Percentiles rank a stretch among this genome's conserved stretches.
Evolutionary conservation across 2,329 filamentous ascomycete genomes (phyloP).

Genomic region (Hortaea sp.): DNA sequence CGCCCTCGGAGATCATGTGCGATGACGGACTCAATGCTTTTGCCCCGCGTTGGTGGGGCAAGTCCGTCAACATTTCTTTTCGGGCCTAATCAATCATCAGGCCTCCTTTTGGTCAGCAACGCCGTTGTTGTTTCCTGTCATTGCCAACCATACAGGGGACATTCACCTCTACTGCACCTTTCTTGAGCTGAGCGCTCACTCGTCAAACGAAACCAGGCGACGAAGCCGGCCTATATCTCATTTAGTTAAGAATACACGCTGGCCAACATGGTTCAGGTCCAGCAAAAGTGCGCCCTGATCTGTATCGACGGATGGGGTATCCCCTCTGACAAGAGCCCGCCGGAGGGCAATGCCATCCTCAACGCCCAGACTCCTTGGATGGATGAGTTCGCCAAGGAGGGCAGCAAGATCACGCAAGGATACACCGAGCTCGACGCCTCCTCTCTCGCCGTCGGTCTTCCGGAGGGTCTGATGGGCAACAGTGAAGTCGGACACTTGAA

Average conservation of each 20-base stretch:
- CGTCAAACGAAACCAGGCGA: not conserved
- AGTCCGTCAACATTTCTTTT: slow-evolving; percentile 1
- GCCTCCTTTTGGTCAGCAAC: not conserved
- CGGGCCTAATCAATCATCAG: not conserved
- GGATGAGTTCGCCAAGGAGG: slow-evolving; percentile 64
- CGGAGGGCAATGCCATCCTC: slow-evolving; percentile 89
- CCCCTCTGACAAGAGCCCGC: slow-evolving; percentile 66
- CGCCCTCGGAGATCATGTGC: too few relatives aligned
- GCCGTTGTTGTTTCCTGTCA: not conserved
- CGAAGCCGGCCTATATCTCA: not conserved
- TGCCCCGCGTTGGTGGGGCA: not conserved
- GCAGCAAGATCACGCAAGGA: slow-evolving; percentile 66
- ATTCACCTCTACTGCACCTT: not conserved
- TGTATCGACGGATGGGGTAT: slow-evolving; percentile 99
- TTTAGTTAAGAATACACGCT: not conserved
- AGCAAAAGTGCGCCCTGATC: slow-evolving; percentile 66
- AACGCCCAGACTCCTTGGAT: slow-evolving; percentile 88
- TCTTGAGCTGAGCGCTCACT: not conserved
- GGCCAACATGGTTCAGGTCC: slow-evolving; percentile 50
- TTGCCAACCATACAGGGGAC: not conserved
- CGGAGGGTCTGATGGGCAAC: slow-evolving; percentile 97
- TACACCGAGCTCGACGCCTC: slow-evolving; percentile 93
- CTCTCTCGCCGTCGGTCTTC: slow-evolving; percentile 87
- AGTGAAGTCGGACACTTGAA: slow-evolving; percentile 97
- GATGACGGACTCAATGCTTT: too few relatives aligned